Base-by-base conservation (phyloP, 805 yeast species). In the Yamadazyma insecticola region DNA sequence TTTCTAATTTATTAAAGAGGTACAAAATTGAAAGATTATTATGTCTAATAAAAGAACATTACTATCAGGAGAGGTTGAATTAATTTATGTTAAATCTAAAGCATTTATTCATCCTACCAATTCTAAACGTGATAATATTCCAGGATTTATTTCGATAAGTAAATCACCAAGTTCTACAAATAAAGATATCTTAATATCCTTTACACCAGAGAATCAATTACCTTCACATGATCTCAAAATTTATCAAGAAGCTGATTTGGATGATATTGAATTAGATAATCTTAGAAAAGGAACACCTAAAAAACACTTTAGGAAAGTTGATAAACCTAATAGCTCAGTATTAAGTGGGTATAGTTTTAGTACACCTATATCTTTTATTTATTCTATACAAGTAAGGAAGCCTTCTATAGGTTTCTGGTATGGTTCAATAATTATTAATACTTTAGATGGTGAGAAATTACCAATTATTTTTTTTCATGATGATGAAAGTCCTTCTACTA, bases 391-490 rank as follows among this genome's bases (percentile, higher is more conserved):
- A 53, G 73, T 81, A 9, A 70, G 97, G 32, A 80, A 80, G 2
- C 97, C 96, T 5, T 78, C 88, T 2, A 62, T 76, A 11, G 95
- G 89, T 2, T 79, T 88, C 77, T 90, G 97, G 96, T 76, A 74
- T 58, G 99, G 99, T 0, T 84, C 96, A 0, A 61, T 90, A 11
- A 63, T 87, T 2, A 55, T 92, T 17, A 81, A 86, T 54, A 74
- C 90, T 2, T 73, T 74, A 41, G 61, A 75, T 61, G 76, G 76
- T 6, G 81, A 76, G 33, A 75, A 78, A 26, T 57, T 87, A 12
- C 97, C 97, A 0, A 81, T 88, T 4, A 48, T 92, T 24, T 92
- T 89, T 55, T 89, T 92, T 63, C 98, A 92, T 56, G 98, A 92
- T 50, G 82, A 84, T 33, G 89, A 84, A 45, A 75, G 81, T 20